Evolutionary conservation across 2,329 filamentous ascomycete species (phyloP).

Genomic region (Talaromyces sp.): DNA sequence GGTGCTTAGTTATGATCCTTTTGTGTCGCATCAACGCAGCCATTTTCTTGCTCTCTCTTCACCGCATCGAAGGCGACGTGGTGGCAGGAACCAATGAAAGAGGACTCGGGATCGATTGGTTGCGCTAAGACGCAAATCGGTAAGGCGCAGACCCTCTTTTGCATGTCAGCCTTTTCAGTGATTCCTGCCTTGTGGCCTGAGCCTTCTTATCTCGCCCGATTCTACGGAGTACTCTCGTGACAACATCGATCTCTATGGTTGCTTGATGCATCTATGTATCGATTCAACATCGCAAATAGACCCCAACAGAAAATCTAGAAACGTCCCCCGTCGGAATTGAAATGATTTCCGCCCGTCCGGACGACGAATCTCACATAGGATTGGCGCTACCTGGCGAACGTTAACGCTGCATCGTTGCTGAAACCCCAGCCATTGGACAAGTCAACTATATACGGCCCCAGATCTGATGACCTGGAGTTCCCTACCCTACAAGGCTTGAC

Average conservation of each 20-base stretch:
- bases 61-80: constrained; percentile 32
- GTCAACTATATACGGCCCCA: not conserved
- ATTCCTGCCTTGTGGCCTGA: constrained; percentile 13
- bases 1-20: not conserved
- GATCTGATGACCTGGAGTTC: not conserved
- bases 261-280: not conserved
- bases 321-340: not conserved
- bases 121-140: not conserved
- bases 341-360: not conserved
- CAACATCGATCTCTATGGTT: not conserved
- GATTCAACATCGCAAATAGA: not conserved
- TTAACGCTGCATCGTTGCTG: not conserved
- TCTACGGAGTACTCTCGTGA: not conserved
- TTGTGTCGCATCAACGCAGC: constrained; percentile 13
- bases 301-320: not conserved
- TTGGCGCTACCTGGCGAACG: not conserved
- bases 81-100: constrained; percentile 13
- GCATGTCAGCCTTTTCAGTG: not conserved
- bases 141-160: not conserved
- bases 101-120: not conserved
- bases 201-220: not conserved
- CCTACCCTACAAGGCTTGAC: constrained; percentile 1
- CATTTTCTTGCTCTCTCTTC: constrained; percentile 24
- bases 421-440: not conserved
- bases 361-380: not conserved